phyloP scores from a whole-genome alignment of 306 rosid genomes.

The Rosa multiflora region DNA sequence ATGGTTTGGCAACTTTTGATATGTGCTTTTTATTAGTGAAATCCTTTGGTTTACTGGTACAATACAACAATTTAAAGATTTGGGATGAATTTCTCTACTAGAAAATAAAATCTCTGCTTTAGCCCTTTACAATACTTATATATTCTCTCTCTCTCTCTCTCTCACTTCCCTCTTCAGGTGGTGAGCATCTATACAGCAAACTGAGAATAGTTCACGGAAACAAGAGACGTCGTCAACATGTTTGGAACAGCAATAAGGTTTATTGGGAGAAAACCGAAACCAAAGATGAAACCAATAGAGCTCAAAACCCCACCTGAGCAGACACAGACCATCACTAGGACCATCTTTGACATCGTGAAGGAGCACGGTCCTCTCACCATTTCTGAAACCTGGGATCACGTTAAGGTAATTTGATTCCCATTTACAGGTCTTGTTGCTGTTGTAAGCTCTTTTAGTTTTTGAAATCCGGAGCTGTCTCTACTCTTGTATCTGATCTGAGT shows the following conservation, averaged over 20 bases:
- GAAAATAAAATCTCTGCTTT: background rate
- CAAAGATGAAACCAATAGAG: constrained; percentile 59
- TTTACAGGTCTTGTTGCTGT: background rate
- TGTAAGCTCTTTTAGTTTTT: background rate
- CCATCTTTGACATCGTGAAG: constrained; percentile 67
- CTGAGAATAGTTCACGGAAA: background rate
- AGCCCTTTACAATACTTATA: background rate
- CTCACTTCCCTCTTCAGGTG: background rate
- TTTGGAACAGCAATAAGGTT: constrained; percentile 61
- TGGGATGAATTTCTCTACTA: background rate
- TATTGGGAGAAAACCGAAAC: constrained; percentile 68
- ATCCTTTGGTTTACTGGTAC: background rate
- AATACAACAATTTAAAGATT: background rate
- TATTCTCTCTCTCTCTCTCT: background rate
- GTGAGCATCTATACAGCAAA: background rate
- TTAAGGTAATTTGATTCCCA: constrained; percentile 43
- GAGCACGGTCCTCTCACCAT: constrained; percentile 91
- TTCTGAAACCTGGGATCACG: constrained; percentile 76
- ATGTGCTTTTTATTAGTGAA: background rate
- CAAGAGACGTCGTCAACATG: constrained; percentile 24
- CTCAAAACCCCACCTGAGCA: constrained; percentile 80
- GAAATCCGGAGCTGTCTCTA: background rate
- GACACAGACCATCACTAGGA: constrained; percentile 67
- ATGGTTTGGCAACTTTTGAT: background rate
- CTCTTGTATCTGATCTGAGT: background rate